These are phyloP conservation scores for Hygrophorus russula DNA, from an alignment of 768 basidiomycete species.

Conservation along the genomic window DNA sequence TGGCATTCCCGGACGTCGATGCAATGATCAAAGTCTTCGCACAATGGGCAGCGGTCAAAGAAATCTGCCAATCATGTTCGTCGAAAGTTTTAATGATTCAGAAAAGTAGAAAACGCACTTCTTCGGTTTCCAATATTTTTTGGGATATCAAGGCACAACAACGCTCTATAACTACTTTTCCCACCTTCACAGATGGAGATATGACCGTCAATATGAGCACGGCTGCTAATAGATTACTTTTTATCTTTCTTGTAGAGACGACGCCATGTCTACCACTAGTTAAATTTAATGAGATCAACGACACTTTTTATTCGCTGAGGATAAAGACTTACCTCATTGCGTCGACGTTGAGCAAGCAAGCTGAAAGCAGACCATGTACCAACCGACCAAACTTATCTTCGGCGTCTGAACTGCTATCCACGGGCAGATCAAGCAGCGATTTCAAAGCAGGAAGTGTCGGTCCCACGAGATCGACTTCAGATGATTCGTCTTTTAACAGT, in stretches of 20 bases:
- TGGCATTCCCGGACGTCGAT: slow-evolving; percentile 49
- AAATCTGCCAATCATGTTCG: slow-evolving; percentile 33
- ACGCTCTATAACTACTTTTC: slow-evolving; percentile 70
- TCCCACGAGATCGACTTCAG: slow-evolving; percentile 67
- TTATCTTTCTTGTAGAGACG: slow-evolving; percentile 73
- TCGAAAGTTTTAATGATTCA: no score
- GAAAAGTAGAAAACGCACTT: slow-evolving; percentile 32
- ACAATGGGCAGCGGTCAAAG: slow-evolving; percentile 84
- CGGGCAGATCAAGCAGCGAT: slow-evolving; percentile 47
- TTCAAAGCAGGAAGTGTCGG: slow-evolving; percentile 78
- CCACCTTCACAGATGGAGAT: slow-evolving; percentile 54
- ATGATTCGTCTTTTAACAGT: slow-evolving; percentile 76
- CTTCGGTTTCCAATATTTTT: slow-evolving; percentile 56
- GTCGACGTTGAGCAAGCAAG: slow-evolving; percentile 78
- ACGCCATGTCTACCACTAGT: slow-evolving; percentile 68
- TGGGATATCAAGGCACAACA: slow-evolving; percentile 78
- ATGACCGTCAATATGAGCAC: slow-evolving; percentile 80
- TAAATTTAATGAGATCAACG: slow-evolving; percentile 1
- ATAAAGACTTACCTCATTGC: slow-evolving; percentile 65
- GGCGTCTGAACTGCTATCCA: slow-evolving; percentile 26
- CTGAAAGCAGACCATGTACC: slow-evolving; percentile 75
- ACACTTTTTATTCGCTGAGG: not conserved
- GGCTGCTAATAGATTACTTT: slow-evolving; percentile 79
- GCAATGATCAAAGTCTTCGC: slow-evolving; percentile 74
- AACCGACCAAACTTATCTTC: slow-evolving; percentile 46